Conservation (phyloP, 495 filamentous ascomycete genomes). For the Hypoxylon subgilvum region DNA sequence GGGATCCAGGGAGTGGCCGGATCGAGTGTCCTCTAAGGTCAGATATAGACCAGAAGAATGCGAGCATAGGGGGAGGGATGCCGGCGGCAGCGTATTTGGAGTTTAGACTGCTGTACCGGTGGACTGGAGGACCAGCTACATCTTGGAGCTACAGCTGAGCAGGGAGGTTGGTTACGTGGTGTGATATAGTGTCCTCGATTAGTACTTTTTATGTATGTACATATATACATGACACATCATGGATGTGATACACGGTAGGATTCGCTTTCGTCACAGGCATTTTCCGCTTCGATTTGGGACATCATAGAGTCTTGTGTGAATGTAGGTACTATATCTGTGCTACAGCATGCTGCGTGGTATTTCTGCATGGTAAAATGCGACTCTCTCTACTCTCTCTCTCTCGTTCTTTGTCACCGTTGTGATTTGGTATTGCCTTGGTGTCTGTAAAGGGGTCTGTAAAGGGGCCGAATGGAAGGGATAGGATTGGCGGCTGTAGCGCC, state of each 20-base stretch:
- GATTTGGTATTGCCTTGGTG: neutral
- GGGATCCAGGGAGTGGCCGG: slow-evolving; percentile 22
- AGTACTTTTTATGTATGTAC: too few species aligned
- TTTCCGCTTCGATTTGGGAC: slow-evolving; percentile 9
- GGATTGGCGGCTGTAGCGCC: slow-evolving; percentile 23
- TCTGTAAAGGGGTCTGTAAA: neutral
- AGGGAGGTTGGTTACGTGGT: slow-evolving; percentile 17
- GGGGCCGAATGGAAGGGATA: slow-evolving; percentile 18
- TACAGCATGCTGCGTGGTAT: neutral
- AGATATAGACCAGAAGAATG: slow-evolving; percentile 19
- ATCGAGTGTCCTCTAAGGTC: slow-evolving; percentile 24
- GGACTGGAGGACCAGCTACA: slow-evolving; percentile 30
- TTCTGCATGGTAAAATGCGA: neutral
- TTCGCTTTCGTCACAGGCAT: slow-evolving; percentile 18
- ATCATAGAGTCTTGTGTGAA: slow-evolving; percentile 1
- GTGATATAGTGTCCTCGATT: slow-evolving; percentile 32
- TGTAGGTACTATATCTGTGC: neutral
- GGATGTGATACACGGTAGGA: slow-evolving; percentile 22
- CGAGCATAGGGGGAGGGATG: slow-evolving; percentile 14
- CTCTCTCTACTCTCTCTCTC: neutral
- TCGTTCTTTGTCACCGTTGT: neutral
- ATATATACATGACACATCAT: too few species aligned
- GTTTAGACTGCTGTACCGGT: slow-evolving; percentile 14
- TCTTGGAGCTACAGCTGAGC: slow-evolving; percentile 30
- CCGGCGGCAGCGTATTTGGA: slow-evolving; percentile 18